Conservation (phyloP, 75 land plant species). For the Cunninghamia lanceolata region DNA sequence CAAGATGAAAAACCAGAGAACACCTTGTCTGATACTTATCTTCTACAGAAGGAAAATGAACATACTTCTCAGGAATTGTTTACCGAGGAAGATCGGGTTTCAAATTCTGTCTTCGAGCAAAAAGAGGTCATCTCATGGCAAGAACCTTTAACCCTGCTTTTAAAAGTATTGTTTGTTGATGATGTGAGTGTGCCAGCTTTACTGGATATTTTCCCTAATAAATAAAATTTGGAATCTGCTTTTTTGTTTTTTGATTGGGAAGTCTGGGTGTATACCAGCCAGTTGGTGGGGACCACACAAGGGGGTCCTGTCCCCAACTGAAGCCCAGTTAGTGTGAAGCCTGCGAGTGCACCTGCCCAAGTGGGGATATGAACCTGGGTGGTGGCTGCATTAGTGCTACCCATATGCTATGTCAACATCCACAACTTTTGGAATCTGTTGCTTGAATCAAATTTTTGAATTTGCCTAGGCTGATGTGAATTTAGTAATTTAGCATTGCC, state of each 20-base stretch:
- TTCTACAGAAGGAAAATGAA: constrained; percentile 18
- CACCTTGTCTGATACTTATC: constrained; percentile 38
- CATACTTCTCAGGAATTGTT: not conserved
- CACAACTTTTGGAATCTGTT: not conserved
- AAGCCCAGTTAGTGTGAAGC: too few species aligned
- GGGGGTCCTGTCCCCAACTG: too few species aligned
- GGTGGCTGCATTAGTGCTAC: too few species aligned
- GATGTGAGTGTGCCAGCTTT: not conserved
- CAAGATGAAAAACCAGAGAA: not conserved
- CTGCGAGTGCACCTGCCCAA: too few species aligned
- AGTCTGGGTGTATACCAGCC: too few species aligned
- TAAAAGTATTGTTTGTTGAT: constrained; percentile 12
- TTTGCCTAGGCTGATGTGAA: not conserved
- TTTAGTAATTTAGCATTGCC: not conserved
- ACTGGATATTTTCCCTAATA: not conserved
- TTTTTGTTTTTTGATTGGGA: too few species aligned
- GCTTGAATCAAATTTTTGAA: not conserved
- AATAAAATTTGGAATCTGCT: too few species aligned
- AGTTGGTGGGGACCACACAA: too few species aligned
- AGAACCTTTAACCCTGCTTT: constrained; percentile 22
- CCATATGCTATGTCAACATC: too few species aligned
- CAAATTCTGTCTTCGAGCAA: constrained; percentile 5
- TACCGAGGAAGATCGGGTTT: constrained; percentile 5
- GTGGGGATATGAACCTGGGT: too few species aligned
- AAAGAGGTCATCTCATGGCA: constrained; percentile 45